Evolutionary conservation across 139 green algal genomes (phyloP), one percentile per base, ranked within the genome.

Genomic region (Chlorella sp.): DNA sequence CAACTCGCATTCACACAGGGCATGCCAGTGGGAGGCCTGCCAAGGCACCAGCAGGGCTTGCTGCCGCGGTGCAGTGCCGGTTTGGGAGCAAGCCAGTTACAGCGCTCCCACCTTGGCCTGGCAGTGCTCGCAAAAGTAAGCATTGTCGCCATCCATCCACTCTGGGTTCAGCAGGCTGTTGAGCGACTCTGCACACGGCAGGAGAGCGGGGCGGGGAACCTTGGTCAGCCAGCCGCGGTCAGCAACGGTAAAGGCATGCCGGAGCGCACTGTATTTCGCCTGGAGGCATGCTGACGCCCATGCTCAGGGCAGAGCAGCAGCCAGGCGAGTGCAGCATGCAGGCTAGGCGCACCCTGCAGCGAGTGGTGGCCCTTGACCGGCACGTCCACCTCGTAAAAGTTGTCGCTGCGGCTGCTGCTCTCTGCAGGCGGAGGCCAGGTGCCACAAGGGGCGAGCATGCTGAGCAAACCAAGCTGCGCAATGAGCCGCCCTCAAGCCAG

Each of bases 361-460:
- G 84, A 85, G 16, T 28, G 38, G 75, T 87, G 89, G 38, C 92
- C 92, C 73, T 92, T 88, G 36, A 98, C 93, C 48, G 96, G 92
- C 17, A 97, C 82, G 46, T 95, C 92, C 32, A 98, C 86, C 88
- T 98, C 96, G 87, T 96, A 98, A 83, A 96, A 98, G 60, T 93
- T 87, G 26, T 90, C 91, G 19, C 70, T 34, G 5, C 89, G 81
- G 28, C 56, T 73, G 26, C 80, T 92, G 81, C 85, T 44, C 2
- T 84, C 82, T 19, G 76, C 56, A 54, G 38, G 48, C 51, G 34
- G 1, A 46, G 51, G 51, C 0, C 4, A 11, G 8, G 46, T 11
- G 11, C 46, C 8, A 54, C n/a, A 24, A 73, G 65, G 65, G 65
- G 65, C 9, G 56, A 16, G 56, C 56, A 65, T 26, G 56, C 11